Conservation (phyloP, 805 yeast species). For the Kregervanrija delftensis region DNA sequence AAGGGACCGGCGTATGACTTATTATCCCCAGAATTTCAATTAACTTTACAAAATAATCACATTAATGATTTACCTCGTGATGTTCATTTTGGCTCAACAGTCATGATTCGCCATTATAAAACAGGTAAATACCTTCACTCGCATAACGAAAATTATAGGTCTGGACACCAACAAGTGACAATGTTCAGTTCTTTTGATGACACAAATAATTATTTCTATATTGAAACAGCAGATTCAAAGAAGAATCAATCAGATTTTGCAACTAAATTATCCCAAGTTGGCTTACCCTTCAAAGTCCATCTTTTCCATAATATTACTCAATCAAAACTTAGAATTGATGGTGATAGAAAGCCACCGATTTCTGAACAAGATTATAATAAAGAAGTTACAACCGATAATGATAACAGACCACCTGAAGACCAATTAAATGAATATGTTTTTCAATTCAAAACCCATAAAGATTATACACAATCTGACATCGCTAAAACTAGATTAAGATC, state of each 20-base stretch:
- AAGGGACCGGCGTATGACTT: conserved; percentile 55
- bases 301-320: conserved; percentile 68
- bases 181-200: conserved; percentile 57
- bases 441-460: conserved; percentile 45
- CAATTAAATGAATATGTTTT: conserved; percentile 52
- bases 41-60: conserved; percentile 41
- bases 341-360: conserved; percentile 73
- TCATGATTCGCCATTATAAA: conserved; percentile 64
- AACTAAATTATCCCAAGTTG: conserved; percentile 17
- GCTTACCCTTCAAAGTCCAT: conserved; percentile 51
- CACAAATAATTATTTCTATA: conserved; percentile 63
- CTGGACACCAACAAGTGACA: conserved; percentile 72
- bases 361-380: conserved; percentile 85
- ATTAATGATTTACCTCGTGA: conserved; percentile 45
- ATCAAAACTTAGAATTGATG: conserved; percentile 57
- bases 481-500: conserved; percentile 40
- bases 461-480: conserved; percentile 27
- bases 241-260: conserved; percentile 33
- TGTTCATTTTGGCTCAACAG: conserved; percentile 63
- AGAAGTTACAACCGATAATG: conserved; percentile 49
- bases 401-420: conserved; percentile 1
- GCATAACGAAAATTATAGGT: conserved; percentile 48
- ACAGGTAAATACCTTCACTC: conserved; percentile 83
- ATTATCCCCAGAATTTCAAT: conserved; percentile 64
- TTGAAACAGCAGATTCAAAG: conserved; percentile 40